Conservation (phyloP, 306 rosid genomes). For the Arachis hypogaea region DNA sequence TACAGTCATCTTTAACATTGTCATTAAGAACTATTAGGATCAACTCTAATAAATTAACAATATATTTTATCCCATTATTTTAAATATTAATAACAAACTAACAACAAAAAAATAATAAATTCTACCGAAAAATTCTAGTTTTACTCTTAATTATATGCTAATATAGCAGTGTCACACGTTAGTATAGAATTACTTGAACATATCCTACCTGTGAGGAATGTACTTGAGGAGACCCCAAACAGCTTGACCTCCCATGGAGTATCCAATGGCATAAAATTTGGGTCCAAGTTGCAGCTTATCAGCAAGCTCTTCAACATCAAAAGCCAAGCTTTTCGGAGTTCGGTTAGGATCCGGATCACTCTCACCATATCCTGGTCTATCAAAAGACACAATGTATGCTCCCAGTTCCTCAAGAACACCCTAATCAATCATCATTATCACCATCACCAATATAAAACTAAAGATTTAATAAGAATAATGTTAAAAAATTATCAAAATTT, state of each 20-base stretch:
- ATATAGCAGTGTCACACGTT: no score
- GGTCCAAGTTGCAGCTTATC: slow-evolving; percentile 50
- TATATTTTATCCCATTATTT: no score
- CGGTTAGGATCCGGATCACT: slow-evolving; percentile 52
- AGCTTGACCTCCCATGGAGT: slow-evolving; percentile 54
- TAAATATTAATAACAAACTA: no score
- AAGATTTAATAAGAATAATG: not conserved
- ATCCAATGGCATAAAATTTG: slow-evolving; percentile 49
- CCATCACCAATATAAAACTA: not conserved
- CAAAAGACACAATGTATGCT: slow-evolving; percentile 48
- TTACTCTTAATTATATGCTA: no score
- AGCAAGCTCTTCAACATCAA: slow-evolving; percentile 55
- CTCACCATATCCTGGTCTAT: slow-evolving; percentile 58
- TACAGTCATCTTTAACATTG: no score
- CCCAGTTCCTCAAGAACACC: slow-evolving; percentile 47
- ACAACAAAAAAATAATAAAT: no score
- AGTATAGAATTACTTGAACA: no score
- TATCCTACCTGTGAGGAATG: slow-evolving; percentile 50
- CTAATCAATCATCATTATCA: slow-evolving; percentile 17
- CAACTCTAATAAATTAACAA: no score
- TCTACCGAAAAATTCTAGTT: no score
- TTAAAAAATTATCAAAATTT: no score
- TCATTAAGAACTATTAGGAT: no score
- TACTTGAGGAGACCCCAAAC: slow-evolving; percentile 55
- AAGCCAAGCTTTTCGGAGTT: slow-evolving; percentile 44